phyloP scores from a whole-genome alignment of 192 early-diverging fungal species.

The Thamnidium elegans region DNA sequence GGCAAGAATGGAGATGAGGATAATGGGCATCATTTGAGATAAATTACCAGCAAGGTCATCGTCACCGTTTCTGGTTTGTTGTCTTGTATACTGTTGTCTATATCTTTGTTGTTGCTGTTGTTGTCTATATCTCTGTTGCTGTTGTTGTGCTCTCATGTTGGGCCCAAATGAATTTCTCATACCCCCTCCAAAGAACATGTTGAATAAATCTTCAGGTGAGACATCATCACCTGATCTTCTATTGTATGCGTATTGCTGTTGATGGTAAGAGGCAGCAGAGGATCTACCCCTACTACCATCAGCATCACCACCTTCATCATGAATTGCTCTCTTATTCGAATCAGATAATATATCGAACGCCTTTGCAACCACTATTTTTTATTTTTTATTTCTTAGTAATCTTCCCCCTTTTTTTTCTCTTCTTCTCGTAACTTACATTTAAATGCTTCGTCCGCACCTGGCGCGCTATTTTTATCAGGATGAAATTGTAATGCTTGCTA shows the following conservation, averaged over 20 bases:
- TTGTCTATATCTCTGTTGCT: slow-evolving; percentile 22
- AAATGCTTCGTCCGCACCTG: slow-evolving; percentile 97
- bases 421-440: slow-evolving; percentile 60
- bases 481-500: slow-evolving; percentile 90
- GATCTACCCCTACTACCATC: slow-evolving; percentile 30
- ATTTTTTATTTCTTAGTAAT: neutral
- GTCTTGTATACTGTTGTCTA: slow-evolving; percentile 6
- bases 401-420: neutral
- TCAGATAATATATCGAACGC: slow-evolving; percentile 91
- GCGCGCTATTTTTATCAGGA: slow-evolving; percentile 94
- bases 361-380: slow-evolving; percentile 73
- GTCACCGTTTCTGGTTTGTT: slow-evolving; percentile 7
- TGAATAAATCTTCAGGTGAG: slow-evolving; percentile 89
- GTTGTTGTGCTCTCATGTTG: slow-evolving; percentile 19
- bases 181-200: slow-evolving; percentile 89
- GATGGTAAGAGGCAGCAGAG: slow-evolving; percentile 28
- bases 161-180: slow-evolving; percentile 30
- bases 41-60: neutral
- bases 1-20: slow-evolving; percentile 72
- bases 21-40: slow-evolving; percentile 39
- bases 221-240: slow-evolving; percentile 60
- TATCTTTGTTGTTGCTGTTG: slow-evolving; percentile 42
- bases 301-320: slow-evolving; percentile 76
- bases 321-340: slow-evolving; percentile 76
- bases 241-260: slow-evolving; percentile 10